Percentiles rank a stretch among this genome's conserved stretches.
Conservation (phyloP, 2,329 filamentous ascomycete species). For the Fusarium temperatum region DNA sequence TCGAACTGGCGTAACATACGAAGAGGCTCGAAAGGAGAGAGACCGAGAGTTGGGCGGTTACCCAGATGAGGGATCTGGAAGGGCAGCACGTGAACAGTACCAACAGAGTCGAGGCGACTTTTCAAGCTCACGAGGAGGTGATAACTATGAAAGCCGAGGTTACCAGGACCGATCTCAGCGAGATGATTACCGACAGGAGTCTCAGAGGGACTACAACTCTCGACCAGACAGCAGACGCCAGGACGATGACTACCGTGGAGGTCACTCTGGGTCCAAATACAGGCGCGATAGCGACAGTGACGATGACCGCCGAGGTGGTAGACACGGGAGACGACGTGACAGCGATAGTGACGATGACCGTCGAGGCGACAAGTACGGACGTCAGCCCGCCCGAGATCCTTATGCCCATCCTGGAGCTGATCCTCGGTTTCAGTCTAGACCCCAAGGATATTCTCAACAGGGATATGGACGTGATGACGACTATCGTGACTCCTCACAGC, state of each 20-base stretch:
- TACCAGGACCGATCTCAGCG: conserved; percentile 6
- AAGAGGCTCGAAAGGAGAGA: conserved; percentile 70
- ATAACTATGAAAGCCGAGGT: conserved; percentile 10
- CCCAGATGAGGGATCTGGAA: conserved; percentile 42
- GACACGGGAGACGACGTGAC: background rate
- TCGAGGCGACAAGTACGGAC: conserved; percentile 2
- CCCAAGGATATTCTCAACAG: conserved; percentile 13
- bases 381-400: background rate
- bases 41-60: conserved; percentile 66
- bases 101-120: conserved; percentile 17
- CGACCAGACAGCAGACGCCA: background rate
- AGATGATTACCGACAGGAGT: background rate
- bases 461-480: conserved; percentile 7
- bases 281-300: background rate
- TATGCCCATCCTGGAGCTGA: conserved; percentile 27
- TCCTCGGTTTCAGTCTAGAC: conserved; percentile 16
- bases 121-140: conserved; percentile 1
- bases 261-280: background rate
- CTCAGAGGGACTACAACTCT: background rate
- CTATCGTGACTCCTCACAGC: conserved; percentile 3
- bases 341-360: background rate
- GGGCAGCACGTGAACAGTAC: conserved; percentile 12
- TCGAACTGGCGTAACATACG: conserved; percentile 72
- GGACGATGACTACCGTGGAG: conserved; percentile 12
- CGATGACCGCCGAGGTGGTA: background rate